A percentile compares a stretch with the other conserved stretches of the same genome.
Conservation (phyloP, 106 monocot species). For the Dioscorea alata region DNA sequence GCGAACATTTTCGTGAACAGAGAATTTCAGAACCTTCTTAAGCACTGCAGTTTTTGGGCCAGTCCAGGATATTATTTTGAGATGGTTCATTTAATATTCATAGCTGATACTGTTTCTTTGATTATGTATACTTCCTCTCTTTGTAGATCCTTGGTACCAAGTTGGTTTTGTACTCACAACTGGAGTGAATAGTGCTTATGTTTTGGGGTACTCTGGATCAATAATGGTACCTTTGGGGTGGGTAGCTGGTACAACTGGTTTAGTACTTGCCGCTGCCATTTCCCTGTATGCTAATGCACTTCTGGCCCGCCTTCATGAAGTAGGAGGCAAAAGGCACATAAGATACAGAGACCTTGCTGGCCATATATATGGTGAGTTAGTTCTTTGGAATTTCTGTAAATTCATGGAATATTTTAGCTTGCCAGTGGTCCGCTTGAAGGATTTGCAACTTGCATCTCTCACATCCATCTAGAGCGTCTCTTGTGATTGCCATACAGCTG, state of each 20-base stretch:
- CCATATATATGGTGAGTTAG: constrained; percentile 68
- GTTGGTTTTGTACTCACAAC: constrained; percentile 84
- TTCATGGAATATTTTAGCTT: not conserved
- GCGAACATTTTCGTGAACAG: too few species aligned
- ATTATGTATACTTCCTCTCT: not conserved
- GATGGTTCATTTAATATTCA: too few species aligned
- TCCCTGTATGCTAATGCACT: constrained; percentile 89
- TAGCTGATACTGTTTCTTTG: too few species aligned
- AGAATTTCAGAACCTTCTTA: too few species aligned
- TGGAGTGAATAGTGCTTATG: constrained; percentile 88
- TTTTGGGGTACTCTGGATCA: constrained; percentile 88
- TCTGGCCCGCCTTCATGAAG: constrained; percentile 79
- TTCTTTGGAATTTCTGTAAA: not conserved
- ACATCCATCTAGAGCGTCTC: too few species aligned
- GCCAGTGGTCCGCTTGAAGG: not conserved
- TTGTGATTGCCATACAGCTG: not conserved
- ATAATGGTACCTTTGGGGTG: constrained; percentile 92
- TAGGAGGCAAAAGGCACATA: constrained; percentile 87
- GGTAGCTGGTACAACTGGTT: constrained; percentile 64
- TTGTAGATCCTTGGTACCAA: constrained; percentile 96
- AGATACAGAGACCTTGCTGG: constrained; percentile 98
- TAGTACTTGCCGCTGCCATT: constrained; percentile 80
- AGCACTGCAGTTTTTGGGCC: too few species aligned
- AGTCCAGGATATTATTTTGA: too few species aligned
- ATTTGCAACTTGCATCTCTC: not conserved